phyloP scores from a whole-genome alignment of 108 stramenopile genomes.

The Stephanodiscus triporus region DNA sequence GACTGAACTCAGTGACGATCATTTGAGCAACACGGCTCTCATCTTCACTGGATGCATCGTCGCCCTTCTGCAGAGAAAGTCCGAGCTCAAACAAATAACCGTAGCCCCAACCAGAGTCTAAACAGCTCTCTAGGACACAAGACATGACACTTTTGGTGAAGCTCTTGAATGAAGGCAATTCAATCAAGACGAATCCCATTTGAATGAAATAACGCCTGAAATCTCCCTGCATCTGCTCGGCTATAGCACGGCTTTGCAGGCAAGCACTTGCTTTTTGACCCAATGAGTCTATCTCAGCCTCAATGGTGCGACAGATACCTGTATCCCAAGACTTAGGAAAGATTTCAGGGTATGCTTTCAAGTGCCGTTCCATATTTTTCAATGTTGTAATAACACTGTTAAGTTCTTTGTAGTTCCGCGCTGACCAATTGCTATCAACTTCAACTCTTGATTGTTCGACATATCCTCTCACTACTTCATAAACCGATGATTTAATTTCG shows the following conservation, averaged over 20 bases:
- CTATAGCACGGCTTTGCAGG: constrained; percentile 37
- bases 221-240: constrained; percentile 48
- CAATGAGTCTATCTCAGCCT: constrained; percentile 49
- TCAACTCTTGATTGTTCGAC: constrained; percentile 51
- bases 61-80: constrained; percentile 52
- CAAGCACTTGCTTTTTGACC: constrained; percentile 43
- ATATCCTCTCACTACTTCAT: constrained; percentile 41
- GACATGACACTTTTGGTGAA: constrained; percentile 57
- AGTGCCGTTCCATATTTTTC: constrained; percentile 54
- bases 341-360: constrained; percentile 52
- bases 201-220: constrained; percentile 58
- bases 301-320: constrained; percentile 49
- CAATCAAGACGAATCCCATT: constrained; percentile 63
- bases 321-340: constrained; percentile 60
- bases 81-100: constrained; percentile 68
- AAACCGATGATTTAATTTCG: constrained; percentile 26
- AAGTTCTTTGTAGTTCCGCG: constrained; percentile 58
- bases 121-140: constrained; percentile 53
- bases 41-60: constrained; percentile 41
- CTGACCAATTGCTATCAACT: constrained; percentile 53
- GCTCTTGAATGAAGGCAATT: constrained; percentile 52
- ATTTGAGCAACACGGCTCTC: constrained; percentile 62
- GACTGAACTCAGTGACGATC: constrained; percentile 56
- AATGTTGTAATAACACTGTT: constrained; percentile 54
- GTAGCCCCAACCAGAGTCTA: constrained; percentile 61